Evolutionary conservation across 2,329 filamentous ascomycete genomes (phyloP).

Genomic region (Zarea fungicola): DNA sequence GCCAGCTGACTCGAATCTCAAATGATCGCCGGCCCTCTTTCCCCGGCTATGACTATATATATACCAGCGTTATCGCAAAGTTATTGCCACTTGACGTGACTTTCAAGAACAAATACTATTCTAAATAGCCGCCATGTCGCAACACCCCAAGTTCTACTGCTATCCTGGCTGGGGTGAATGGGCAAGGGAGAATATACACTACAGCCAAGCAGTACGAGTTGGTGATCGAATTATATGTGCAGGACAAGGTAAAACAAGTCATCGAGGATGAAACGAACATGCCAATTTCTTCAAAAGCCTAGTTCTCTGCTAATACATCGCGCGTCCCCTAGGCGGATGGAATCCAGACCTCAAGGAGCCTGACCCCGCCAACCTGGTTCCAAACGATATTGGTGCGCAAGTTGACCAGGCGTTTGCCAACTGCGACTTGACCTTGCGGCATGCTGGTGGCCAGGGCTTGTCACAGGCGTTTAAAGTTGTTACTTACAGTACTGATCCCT

Average conservation of each 20-base stretch:
- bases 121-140: no score
- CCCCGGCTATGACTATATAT: no score
- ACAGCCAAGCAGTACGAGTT: constrained; percentile 44
- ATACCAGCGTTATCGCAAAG: no score
- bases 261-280: no score
- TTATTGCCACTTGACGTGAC: no score
- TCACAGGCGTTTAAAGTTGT: constrained; percentile 45
- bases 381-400: constrained; percentile 35
- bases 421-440: constrained; percentile 44
- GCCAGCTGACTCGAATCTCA: no score
- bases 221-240: constrained; percentile 42
- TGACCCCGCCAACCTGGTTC: constrained; percentile 20
- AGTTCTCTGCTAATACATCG: background rate
- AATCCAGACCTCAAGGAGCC: constrained; percentile 21
- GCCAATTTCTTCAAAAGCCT: background rate
- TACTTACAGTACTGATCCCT: constrained; percentile 39
- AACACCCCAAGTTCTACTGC: constrained; percentile 1
- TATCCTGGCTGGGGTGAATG: constrained; percentile 29
- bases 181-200: constrained; percentile 27
- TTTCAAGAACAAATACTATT: no score
- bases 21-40: no score
- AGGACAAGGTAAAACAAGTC: constrained; percentile 46
- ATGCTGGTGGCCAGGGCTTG: constrained; percentile 53
- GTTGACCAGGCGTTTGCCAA: constrained; percentile 53
- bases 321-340: constrained; percentile 26